phyloP scores from a whole-genome alignment of 2,329 filamentous ascomycete genomes.

The Pleoardoris graminearum region DNA sequence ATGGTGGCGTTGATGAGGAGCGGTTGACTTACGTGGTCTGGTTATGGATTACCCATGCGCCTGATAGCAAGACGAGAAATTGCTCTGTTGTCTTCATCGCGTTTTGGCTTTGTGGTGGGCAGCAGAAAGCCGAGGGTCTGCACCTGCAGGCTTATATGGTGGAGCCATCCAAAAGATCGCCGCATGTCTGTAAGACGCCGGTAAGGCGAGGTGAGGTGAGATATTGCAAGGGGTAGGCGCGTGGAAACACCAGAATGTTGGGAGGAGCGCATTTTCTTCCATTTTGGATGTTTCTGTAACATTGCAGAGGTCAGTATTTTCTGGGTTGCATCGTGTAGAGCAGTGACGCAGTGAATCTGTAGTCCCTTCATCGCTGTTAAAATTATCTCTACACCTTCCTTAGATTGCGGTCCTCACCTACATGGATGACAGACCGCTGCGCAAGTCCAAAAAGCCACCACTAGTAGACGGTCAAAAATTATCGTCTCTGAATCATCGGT shows the following conservation, averaged over 20 bases:
- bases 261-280: background rate
- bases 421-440: no score
- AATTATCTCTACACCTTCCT: no score
- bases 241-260: background rate
- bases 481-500: no score
- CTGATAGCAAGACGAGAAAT: background rate
- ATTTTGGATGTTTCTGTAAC: background rate
- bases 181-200: background rate
- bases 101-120: background rate
- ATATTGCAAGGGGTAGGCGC: background rate
- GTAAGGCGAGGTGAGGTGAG: background rate
- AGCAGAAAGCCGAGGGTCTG: no score
- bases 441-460: no score
- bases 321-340: no score
- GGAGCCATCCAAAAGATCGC: background rate
- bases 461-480: no score
- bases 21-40: background rate
- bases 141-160: background rate
- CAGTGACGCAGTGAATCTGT: no score
- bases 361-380: no score
- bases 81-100: constrained; percentile 4
- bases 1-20: no score
- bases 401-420: no score
- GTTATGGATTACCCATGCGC: constrained; percentile 2
- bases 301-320: background rate